Evolutionary conservation across 2,329 filamentous ascomycete genomes (phyloP), one percentile per base, ranked within the genome.

Genomic region (Cryphonectria radicalis): DNA sequence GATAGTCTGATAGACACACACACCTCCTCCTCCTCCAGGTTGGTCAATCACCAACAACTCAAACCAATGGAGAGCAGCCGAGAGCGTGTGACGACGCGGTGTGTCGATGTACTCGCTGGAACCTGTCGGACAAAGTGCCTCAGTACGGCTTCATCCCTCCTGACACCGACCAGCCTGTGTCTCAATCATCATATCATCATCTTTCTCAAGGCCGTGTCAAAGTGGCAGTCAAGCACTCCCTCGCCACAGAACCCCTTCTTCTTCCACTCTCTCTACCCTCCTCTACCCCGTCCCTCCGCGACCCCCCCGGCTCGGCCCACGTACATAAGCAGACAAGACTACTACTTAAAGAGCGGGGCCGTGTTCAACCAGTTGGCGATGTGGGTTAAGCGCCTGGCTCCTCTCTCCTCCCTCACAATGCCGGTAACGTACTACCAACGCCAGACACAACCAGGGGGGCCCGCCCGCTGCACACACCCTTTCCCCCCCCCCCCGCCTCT

Each of bases 371-470:
- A 71, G 59, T 71, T 69, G 66, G 22, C 46, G 60, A 69, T 19
- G 70, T 42, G 60, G 70, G 64, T 66, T 72, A 72, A 72, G 70
- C 70, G 70, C 70, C 67, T 28, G 37, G 67, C 14, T 50, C 35
- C 46, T 7, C 46, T 50, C 46, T 28, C 22, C 22, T 50, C 46
- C 0, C 50, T 43, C 67, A 40, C 59, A 65, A 65, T 57, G 57
- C 19, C 69, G 59, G 62, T 60, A 69, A n/a, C 46, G 46, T 17
- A n/a, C n/a, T 32, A 28, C 32, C 32, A 32, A 50, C 46, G 42
- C 42, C 42, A 1, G 42, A 5, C 40, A 40, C 42, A 43, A 28
- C 42, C 42, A 43, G 43, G 43, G 43, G 43, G n/a, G n/a, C n/a
- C 43, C 19, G 19, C 19, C 42, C 43, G 43, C 43, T 50, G 37